A percentile compares a stretch with the other conserved stretches of the same genome.
Conservation (phyloP, 2,329 filamentous ascomycete species). For the Calycina marina region DNA sequence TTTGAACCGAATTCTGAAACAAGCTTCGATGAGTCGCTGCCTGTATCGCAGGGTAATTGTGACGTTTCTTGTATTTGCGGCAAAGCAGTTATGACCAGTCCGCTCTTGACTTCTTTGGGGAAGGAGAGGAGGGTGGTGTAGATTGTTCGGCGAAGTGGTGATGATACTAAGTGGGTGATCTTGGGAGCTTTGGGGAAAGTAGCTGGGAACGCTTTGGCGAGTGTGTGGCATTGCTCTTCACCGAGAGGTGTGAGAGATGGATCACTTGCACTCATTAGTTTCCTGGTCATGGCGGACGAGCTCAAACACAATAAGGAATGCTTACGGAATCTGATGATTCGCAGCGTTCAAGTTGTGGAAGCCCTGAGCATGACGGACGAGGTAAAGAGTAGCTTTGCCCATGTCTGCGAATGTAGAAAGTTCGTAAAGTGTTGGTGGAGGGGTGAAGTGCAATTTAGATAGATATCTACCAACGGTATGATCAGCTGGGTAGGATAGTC, state of each 20-base stretch:
- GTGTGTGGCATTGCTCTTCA: slow-evolving; percentile 53
- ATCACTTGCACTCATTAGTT: no score
- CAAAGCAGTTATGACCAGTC: slow-evolving; percentile 40
- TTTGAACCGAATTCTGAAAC: slow-evolving; percentile 32
- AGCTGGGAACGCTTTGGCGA: slow-evolving; percentile 48
- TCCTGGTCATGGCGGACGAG: no score
- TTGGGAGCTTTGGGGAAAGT: slow-evolving; percentile 32
- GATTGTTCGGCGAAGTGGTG: slow-evolving; percentile 67
- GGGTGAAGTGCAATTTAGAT: no score
- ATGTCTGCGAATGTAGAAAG: no score
- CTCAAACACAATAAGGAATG: no score
- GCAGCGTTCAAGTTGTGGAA: slow-evolving; percentile 62
- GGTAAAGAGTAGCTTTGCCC: slow-evolving; percentile 35
- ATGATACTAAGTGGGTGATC: slow-evolving; percentile 60
- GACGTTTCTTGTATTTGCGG: slow-evolving; percentile 71
- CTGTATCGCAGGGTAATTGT: slow-evolving; percentile 61
- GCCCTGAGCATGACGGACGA: slow-evolving; percentile 64
- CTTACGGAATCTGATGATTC: slow-evolving; percentile 48
- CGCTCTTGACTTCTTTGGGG: slow-evolving; percentile 33
- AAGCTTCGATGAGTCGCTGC: slow-evolving; percentile 41
- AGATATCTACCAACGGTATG: no score
- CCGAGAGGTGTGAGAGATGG: slow-evolving; percentile 67
- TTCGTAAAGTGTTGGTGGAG: no score
- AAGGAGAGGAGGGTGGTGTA: slow-evolving; percentile 64
- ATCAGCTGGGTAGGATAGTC: no score